phyloP scores from a whole-genome alignment of 805 yeast genomes.

The Candida orba region DNA sequence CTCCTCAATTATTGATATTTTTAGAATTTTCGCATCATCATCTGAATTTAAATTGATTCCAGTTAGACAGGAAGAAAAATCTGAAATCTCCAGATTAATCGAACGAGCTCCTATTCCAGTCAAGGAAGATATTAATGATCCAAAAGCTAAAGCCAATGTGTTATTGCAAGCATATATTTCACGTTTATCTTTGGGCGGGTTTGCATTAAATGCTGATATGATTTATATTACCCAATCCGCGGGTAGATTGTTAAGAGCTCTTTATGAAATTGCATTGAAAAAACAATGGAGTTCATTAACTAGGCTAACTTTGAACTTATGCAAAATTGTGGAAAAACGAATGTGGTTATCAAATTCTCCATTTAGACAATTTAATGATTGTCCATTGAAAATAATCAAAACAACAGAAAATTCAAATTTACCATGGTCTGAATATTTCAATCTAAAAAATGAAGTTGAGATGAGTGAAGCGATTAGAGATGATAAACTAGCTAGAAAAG shows the following conservation, averaged over 20 bases:
- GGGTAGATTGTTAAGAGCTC: constrained; percentile 78
- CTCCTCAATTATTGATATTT: constrained; percentile 62
- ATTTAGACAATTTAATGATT: constrained; percentile 70
- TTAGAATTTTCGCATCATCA: constrained; percentile 70
- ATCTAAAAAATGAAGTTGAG: constrained; percentile 59
- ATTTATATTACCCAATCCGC: constrained; percentile 89
- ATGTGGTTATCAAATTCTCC: constrained; percentile 87
- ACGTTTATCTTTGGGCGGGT: constrained; percentile 67
- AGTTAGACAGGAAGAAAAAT: constrained; percentile 77
- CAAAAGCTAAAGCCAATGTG: constrained; percentile 71
- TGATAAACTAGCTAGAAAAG: constrained; percentile 55
- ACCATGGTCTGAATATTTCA: constrained; percentile 77
- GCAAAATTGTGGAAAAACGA: constrained; percentile 73
- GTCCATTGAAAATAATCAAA: constrained; percentile 62
- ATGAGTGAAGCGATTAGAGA: constrained; percentile 76
- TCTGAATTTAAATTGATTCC: constrained; percentile 82
- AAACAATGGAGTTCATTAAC: constrained; percentile 69
- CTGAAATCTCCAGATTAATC: constrained; percentile 60
- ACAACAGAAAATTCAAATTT: constrained; percentile 73
- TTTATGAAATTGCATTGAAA: constrained; percentile 66
- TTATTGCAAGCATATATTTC: constrained; percentile 86
- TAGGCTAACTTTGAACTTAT: constrained; percentile 48
- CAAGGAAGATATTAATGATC: constrained; percentile 61
- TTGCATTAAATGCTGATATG: constrained; percentile 91
- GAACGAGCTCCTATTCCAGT: constrained; percentile 84